Conservation (phyloP, 2,329 filamentous ascomycete genomes). For the Xylariaceae sp. region DNA sequence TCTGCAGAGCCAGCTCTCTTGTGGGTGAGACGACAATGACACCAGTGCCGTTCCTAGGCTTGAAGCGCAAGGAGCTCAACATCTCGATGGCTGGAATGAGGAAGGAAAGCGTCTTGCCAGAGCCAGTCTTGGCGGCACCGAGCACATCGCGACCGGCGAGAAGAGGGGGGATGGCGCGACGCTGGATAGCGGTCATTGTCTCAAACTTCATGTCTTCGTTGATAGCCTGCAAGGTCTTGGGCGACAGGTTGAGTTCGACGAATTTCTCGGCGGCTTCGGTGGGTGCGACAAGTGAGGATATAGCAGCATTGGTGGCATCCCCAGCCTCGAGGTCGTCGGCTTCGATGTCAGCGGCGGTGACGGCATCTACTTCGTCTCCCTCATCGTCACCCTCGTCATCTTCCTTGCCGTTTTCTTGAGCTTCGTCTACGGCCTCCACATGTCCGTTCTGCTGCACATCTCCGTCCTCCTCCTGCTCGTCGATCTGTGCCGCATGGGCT, state of each 20-base stretch:
- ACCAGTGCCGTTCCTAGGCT: conserved; percentile 84
- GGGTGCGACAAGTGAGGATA: conserved; percentile 51
- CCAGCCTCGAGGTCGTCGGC: conserved; percentile 24
- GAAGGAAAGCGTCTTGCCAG: conserved; percentile 93
- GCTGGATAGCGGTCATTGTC: conserved; percentile 94
- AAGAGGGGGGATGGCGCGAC: conserved; percentile 79
- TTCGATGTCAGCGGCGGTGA: conserved; percentile 29
- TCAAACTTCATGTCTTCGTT: conserved; percentile 82
- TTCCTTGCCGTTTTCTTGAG: conserved; percentile 18
- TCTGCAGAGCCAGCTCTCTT: conserved; percentile 89
- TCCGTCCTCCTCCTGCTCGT: conserved; percentile 19
- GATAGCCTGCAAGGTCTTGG: conserved; percentile 86
- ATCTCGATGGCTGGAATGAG: conserved; percentile 93
- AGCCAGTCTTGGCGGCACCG: conserved; percentile 88
- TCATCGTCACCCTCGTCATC: conserved; percentile 22
- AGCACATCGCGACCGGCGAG: conserved; percentile 89
- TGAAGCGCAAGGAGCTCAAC: conserved; percentile 85
- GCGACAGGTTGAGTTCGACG: conserved; percentile 77
- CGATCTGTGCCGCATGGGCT: conserved; percentile 25
- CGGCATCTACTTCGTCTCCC: conserved; percentile 20
- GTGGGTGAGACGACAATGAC: conserved; percentile 92
- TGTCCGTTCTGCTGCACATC: conserved; percentile 6
- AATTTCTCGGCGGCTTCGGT: conserved; percentile 68
- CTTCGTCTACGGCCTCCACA: not conserved
- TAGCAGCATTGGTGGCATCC: conserved; percentile 43